phyloP scores from a whole-genome alignment of 2,329 filamentous ascomycete genomes.

The Exserohilum turcica region DNA sequence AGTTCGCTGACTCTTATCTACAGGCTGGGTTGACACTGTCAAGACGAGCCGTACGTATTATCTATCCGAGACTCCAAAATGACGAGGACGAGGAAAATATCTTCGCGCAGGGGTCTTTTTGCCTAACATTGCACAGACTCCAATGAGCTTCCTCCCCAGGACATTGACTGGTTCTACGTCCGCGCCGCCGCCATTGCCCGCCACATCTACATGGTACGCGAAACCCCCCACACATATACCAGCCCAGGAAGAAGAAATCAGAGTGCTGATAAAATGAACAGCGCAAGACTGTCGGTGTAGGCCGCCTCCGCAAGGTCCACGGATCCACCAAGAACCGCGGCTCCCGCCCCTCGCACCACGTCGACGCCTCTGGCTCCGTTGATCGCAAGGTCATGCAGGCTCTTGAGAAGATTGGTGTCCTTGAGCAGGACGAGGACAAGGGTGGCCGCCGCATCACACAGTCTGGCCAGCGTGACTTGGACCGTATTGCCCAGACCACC shows the following conservation, averaged over 20 bases:
- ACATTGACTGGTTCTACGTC: constrained; percentile 92
- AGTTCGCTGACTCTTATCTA: constrained; percentile 56
- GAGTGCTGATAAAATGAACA: constrained; percentile 3
- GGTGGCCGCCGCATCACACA: constrained; percentile 98
- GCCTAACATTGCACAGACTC: constrained; percentile 58
- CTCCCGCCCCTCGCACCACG: constrained; percentile 87
- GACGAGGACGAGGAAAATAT: neutral
- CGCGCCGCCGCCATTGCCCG: constrained; percentile 94
- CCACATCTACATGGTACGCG: constrained; percentile 81
- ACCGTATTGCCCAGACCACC: constrained; percentile 66
- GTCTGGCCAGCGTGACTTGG: constrained; percentile 97
- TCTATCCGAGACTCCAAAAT: neutral
- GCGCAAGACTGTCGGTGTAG: constrained; percentile 98
- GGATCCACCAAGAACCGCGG: constrained; percentile 94
- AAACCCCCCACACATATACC: neutral
- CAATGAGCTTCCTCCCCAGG: constrained; percentile 97
- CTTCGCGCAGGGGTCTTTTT: no score
- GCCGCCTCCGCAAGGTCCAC: constrained; percentile 95
- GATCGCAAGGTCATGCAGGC: constrained; percentile 98
- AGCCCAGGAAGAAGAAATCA: neutral
- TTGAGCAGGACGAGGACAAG: constrained; percentile 98
- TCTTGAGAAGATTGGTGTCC: constrained; percentile 98
- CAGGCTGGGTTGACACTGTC: constrained; percentile 99
- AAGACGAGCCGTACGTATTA: constrained; percentile 74
- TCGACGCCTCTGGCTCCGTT: constrained; percentile 91